These are phyloP conservation scores for Gastrolobium bilobum DNA, from an alignment of 306 rosid genomes.

Conservation along the genomic window DNA sequence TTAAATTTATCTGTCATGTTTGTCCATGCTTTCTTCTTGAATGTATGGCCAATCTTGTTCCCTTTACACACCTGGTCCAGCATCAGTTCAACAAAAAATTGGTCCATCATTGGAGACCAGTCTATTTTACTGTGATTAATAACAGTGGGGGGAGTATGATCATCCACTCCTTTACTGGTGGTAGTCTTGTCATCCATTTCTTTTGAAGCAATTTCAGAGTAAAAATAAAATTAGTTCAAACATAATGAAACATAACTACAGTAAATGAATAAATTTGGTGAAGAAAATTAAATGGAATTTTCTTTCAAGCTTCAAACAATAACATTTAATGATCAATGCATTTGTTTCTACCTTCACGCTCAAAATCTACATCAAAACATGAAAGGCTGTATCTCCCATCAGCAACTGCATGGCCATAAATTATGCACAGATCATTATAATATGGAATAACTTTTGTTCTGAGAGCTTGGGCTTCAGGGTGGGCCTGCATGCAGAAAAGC, in stretches of 20 bases:
- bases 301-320: slow-evolving; percentile 33
- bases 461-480: slow-evolving; percentile 58
- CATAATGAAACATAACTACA: slow-evolving; percentile 1
- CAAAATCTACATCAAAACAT: slow-evolving; percentile 58
- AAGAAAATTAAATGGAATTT: slow-evolving; percentile 19
- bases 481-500: slow-evolving; percentile 60
- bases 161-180: slow-evolving; percentile 45
- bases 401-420: slow-evolving; percentile 69
- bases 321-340: slow-evolving; percentile 13
- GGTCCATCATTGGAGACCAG: slow-evolving; percentile 62
- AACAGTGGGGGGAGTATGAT: slow-evolving; percentile 22
- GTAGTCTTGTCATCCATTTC: slow-evolving; percentile 45
- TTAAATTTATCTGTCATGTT: slow-evolving; percentile 62
- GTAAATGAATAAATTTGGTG: neutral
- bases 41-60: slow-evolving; percentile 56
- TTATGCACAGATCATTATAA: slow-evolving; percentile 62
- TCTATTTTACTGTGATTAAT: slow-evolving; percentile 49
- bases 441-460: slow-evolving; percentile 51
- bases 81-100: slow-evolving; percentile 63
- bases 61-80: slow-evolving; percentile 63
- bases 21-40: slow-evolving; percentile 63
- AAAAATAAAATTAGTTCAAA: slow-evolving; percentile 10
- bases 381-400: slow-evolving; percentile 79
- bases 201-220: slow-evolving; percentile 49
- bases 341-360: slow-evolving; percentile 50